These are phyloP conservation scores for Kodamaea neixiangensis DNA, from an alignment of 805 yeast genomes.

Conservation along the genomic window DNA sequence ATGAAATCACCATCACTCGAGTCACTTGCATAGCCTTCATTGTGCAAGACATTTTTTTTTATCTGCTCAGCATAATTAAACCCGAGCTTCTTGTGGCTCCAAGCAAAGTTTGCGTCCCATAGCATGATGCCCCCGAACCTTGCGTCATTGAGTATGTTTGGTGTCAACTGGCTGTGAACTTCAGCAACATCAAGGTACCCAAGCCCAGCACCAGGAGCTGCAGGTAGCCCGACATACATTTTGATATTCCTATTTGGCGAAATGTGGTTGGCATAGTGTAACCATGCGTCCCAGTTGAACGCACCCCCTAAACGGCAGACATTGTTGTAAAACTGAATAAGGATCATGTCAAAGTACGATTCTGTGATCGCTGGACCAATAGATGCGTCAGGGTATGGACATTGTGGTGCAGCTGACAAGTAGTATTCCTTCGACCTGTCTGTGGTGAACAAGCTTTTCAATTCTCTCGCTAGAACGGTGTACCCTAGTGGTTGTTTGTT, in stretches of 20 bases:
- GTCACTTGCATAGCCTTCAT: not conserved
- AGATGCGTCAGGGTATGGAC: constrained; percentile 40
- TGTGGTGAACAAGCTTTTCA: constrained; percentile 23
- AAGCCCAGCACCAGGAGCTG: constrained; percentile 27
- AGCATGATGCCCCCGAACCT: constrained; percentile 70
- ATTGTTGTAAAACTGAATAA: constrained; percentile 43
- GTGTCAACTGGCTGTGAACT: constrained; percentile 20
- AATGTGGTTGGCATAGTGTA: constrained; percentile 29
- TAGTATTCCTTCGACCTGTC: constrained; percentile 33
- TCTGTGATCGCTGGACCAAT: constrained; percentile 31
- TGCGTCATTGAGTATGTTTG: constrained; percentile 10
- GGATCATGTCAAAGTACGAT: constrained; percentile 34
- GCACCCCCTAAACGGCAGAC: constrained; percentile 27
- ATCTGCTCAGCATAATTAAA: constrained; percentile 1
- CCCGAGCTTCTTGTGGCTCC: not conserved
- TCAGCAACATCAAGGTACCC: constrained; percentile 25
- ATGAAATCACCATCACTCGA: not conserved
- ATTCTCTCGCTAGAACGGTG: constrained; percentile 20
- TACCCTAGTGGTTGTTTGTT: constrained; percentile 32
- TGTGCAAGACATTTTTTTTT: not conserved
- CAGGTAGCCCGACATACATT: constrained; percentile 39
- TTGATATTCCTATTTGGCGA: constrained; percentile 35
- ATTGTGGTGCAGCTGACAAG: constrained; percentile 42
- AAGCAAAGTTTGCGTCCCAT: constrained; percentile 80
- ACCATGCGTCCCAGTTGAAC: constrained; percentile 41